These are phyloP conservation scores for Penicillium nordicum DNA, from an alignment of 2,329 filamentous ascomycete species.

Conservation along the genomic window DNA sequence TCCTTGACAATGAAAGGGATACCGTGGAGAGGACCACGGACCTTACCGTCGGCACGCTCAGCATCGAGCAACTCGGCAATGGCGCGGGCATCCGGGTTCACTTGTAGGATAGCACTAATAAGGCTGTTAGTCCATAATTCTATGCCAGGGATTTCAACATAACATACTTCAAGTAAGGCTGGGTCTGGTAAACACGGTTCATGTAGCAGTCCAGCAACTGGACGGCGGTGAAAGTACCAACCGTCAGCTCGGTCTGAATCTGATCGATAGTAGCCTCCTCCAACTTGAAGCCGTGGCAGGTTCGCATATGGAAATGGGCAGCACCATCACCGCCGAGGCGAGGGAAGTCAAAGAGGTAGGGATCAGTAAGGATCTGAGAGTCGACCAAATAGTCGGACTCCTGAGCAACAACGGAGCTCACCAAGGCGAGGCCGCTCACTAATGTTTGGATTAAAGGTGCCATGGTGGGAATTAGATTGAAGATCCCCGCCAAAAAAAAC, in stretches of 20 bases:
- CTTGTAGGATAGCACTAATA: slow-evolving; percentile 52
- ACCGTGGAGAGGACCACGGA: slow-evolving; percentile 67
- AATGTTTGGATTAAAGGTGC: slow-evolving; percentile 18
- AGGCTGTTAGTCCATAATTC: not conserved
- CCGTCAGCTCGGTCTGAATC: slow-evolving; percentile 57
- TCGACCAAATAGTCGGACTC: slow-evolving; percentile 27
- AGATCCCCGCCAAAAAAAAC: slow-evolving; percentile 14
- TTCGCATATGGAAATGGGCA: slow-evolving; percentile 59
- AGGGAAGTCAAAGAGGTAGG: slow-evolving; percentile 39
- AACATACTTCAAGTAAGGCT: slow-evolving; percentile 60
- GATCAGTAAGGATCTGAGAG: slow-evolving; percentile 33
- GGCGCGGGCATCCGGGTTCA: slow-evolving; percentile 63
- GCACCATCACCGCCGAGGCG: slow-evolving; percentile 31
- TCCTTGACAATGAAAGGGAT: slow-evolving; percentile 75
- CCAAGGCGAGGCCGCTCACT: slow-evolving; percentile 22
- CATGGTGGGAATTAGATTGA: slow-evolving; percentile 12
- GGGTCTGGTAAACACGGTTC: slow-evolving; percentile 58
- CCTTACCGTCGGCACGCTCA: slow-evolving; percentile 55
- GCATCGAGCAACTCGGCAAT: slow-evolving; percentile 61
- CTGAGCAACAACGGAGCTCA: slow-evolving; percentile 16
- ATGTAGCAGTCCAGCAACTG: slow-evolving; percentile 63
- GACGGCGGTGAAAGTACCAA: slow-evolving; percentile 55
- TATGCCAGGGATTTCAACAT: not conserved
- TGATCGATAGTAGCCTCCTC: slow-evolving; percentile 69
- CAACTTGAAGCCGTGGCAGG: slow-evolving; percentile 58